Evolutionary conservation across 2,329 filamentous ascomycete genomes (phyloP).

Genomic region (Zymoseptoria tritici): DNA sequence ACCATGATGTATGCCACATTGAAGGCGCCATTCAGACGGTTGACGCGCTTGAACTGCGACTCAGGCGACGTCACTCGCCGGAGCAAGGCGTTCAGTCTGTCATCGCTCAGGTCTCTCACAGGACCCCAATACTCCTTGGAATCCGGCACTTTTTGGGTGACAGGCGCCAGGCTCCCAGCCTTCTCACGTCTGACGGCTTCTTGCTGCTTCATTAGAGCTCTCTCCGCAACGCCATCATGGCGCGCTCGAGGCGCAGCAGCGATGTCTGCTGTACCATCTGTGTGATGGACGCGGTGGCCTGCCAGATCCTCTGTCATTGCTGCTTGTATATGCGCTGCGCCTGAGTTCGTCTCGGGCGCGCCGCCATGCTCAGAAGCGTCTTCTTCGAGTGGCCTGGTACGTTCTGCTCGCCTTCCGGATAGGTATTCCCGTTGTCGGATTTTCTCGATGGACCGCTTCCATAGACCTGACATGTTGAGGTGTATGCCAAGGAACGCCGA

Average conservation of each 20-base stretch:
- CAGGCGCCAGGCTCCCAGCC: neutral
- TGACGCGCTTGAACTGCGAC: slow-evolving; percentile 2
- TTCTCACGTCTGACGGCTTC: neutral
- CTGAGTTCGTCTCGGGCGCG: neutral
- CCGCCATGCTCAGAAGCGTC: neutral
- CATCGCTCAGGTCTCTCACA: slow-evolving; percentile 3
- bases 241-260: neutral
- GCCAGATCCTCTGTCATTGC: neutral
- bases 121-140: slow-evolving; percentile 11
- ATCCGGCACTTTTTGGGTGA: neutral
- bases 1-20: slow-evolving; percentile 15
- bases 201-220: neutral
- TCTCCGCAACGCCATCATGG: neutral
- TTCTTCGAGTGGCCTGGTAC: neutral
- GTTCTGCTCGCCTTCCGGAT: neutral
- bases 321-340: too few species aligned
- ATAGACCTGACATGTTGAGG: neutral
- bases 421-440: neutral
- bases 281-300: neutral
- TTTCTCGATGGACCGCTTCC: neutral
- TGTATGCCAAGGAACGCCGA: neutral
- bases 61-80: neutral
- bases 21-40: slow-evolving; percentile 10
- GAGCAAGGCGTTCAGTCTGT: slow-evolving; percentile 6
- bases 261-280: neutral